Conservation (phyloP, 2,329 filamentous ascomycete genomes). For the Fusarium sp. region DNA sequence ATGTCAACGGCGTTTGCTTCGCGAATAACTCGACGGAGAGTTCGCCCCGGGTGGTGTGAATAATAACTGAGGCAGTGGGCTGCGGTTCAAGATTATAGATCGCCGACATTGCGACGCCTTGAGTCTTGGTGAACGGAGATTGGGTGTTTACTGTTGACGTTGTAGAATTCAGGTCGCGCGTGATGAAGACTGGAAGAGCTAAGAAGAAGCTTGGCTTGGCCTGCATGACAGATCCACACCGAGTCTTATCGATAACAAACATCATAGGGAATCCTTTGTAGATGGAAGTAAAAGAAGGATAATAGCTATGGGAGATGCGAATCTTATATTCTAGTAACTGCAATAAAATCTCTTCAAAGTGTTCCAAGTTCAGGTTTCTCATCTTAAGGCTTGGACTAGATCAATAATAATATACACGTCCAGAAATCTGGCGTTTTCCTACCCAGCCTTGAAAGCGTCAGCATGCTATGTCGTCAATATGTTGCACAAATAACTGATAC, state of each 20-base stretch:
- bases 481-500: neutral
- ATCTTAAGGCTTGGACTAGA: neutral
- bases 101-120: constrained; percentile 72
- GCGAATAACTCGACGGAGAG: constrained; percentile 93
- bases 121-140: neutral
- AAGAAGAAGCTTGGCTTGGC: constrained; percentile 24
- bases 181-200: constrained; percentile 2
- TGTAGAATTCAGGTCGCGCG: constrained; percentile 8
- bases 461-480: neutral
- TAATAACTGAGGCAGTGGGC: constrained; percentile 88
- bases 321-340: neutral
- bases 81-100: constrained; percentile 96
- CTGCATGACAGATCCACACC: constrained; percentile 8
- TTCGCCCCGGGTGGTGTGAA: constrained; percentile 91
- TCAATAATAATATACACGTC: neutral
- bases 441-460: neutral
- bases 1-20: constrained; percentile 90
- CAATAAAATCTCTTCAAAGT: neutral
- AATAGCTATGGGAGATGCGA: neutral
- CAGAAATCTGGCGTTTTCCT: neutral
- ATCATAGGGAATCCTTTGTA: neutral
- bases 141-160: neutral
- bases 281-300: neutral
- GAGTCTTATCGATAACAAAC: constrained; percentile 25
- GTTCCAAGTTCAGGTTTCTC: neutral